Conservation (phyloP, 1,284 basidiomycete species). For the Trametes polyzona region DNA sequence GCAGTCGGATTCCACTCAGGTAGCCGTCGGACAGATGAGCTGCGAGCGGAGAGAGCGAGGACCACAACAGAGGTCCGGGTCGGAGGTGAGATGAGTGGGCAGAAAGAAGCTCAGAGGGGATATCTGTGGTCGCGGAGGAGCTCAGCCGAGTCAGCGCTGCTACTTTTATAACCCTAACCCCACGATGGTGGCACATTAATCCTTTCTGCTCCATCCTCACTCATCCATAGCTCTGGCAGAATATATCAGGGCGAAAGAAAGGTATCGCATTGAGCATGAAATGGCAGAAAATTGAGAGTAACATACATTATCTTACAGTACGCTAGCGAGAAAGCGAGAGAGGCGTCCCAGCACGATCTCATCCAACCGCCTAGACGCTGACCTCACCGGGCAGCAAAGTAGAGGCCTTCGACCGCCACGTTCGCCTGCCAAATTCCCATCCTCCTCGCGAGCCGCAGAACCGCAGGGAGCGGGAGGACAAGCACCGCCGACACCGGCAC, state of each 20-base stretch:
- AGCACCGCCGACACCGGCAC: slow-evolving; percentile 62
- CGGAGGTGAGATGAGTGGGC: slow-evolving; percentile 14
- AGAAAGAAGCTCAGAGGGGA: background rate
- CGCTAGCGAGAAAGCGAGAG: slow-evolving; percentile 10
- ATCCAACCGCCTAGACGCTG: background rate
- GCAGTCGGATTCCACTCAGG: background rate
- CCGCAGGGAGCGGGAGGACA: slow-evolving; percentile 66
- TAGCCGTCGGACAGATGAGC: background rate
- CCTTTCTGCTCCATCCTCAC: background rate
- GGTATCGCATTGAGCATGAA: slow-evolving; percentile 5
- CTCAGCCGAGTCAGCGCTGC: slow-evolving; percentile 9
- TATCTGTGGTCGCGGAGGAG: background rate
- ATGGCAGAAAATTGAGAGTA: background rate
- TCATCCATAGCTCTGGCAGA: background rate
- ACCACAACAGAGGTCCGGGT: slow-evolving; percentile 14
- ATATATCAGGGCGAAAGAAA: too few species aligned
- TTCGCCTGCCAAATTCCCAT: slow-evolving; percentile 82
- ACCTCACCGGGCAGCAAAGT: slow-evolving; percentile 34
- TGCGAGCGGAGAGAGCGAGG: background rate
- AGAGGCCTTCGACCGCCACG: slow-evolving; percentile 76
- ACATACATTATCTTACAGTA: slow-evolving; percentile 19
- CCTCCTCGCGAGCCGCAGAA: slow-evolving; percentile 62
- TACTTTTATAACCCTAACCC: slow-evolving; percentile 22
- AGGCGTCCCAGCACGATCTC: background rate
- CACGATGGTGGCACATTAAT: too few species aligned